Evolutionary conservation across 208 protist species (phyloP).

Genomic region (Crithidia expoeki): DNA sequence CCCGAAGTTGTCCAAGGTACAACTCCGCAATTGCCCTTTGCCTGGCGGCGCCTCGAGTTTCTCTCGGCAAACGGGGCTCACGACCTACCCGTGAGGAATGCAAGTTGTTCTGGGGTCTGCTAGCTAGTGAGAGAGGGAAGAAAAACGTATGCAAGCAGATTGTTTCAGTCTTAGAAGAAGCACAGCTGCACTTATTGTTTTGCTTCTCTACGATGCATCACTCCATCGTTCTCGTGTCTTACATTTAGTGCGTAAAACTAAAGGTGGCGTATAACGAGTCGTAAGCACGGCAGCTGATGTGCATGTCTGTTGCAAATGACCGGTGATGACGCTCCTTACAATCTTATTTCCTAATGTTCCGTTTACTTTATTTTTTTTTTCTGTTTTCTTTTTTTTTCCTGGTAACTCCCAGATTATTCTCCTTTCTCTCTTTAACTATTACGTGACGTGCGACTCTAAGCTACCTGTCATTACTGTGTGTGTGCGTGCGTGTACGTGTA

Average conservation of each 20-base stretch:
- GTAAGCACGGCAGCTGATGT: too few species aligned
- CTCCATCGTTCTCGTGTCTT: too few species aligned
- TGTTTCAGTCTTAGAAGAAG: too few species aligned
- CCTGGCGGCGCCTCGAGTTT: background rate
- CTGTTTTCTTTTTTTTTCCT: background rate
- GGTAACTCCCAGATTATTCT: background rate
- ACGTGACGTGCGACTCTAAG: background rate
- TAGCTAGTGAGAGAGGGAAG: too few species aligned
- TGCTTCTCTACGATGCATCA: too few species aligned
- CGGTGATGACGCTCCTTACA: background rate
- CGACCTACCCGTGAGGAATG: background rate
- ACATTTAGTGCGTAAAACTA: too few species aligned
- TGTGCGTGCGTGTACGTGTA: background rate
- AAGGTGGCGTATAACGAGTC: too few species aligned
- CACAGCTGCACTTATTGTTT: too few species aligned
- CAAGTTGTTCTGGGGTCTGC: background rate
- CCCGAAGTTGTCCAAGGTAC: background rate
- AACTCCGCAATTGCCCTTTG: constrained; percentile 4
- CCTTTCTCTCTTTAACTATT: background rate
- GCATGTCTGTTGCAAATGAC: background rate
- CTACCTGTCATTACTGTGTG: too few species aligned
- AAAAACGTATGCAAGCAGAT: background rate
- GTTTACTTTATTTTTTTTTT: background rate
- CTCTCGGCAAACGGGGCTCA: background rate
- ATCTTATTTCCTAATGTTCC: background rate